A percentile compares a stretch with the other conserved stretches of the same genome.
phyloP scores from a whole-genome alignment of 2,329 filamentous ascomycete genomes.

The Colletotrichum sp. region DNA sequence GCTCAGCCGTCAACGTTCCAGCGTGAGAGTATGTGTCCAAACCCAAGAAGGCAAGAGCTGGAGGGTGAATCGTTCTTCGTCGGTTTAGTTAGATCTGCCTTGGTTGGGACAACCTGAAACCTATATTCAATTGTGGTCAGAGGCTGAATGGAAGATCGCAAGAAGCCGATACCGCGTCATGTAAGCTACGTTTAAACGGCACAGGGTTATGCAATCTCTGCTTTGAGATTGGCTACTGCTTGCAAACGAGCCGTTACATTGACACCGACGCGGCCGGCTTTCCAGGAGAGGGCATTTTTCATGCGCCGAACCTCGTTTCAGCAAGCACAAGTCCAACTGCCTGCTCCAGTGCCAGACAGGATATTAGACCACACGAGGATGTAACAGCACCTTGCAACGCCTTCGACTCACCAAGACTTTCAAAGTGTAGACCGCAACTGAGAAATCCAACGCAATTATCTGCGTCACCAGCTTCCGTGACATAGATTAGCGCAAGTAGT shows the following conservation, averaged over 20 bases:
- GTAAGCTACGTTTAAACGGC: not conserved
- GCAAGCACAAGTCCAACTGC: not conserved
- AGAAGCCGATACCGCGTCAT: not conserved
- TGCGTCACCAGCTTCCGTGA: not conserved
- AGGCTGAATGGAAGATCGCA: not conserved
- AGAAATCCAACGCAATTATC: not conserved
- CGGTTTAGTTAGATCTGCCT: too few species aligned
- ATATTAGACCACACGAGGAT: not conserved
- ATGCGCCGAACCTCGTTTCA: not conserved
- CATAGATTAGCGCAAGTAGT: not conserved
- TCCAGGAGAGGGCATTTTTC: not conserved
- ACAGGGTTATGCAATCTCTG: not conserved
- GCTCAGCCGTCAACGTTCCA: not conserved
- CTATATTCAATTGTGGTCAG: not conserved
- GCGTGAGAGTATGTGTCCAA: not conserved
- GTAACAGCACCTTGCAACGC: not conserved
- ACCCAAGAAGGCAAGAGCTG: not conserved
- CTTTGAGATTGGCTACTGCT: not conserved
- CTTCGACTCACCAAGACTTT: not conserved
- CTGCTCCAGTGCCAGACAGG: not conserved
- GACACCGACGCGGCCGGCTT: not conserved
- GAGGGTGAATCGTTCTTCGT: too few species aligned
- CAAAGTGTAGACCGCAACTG: not conserved
- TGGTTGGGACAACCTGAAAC: too few species aligned
- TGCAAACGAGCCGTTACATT: not conserved